These are phyloP conservation scores for Lentinus brumalis DNA, from an alignment of 768 basidiomycete species.

Conservation along the genomic window DNA sequence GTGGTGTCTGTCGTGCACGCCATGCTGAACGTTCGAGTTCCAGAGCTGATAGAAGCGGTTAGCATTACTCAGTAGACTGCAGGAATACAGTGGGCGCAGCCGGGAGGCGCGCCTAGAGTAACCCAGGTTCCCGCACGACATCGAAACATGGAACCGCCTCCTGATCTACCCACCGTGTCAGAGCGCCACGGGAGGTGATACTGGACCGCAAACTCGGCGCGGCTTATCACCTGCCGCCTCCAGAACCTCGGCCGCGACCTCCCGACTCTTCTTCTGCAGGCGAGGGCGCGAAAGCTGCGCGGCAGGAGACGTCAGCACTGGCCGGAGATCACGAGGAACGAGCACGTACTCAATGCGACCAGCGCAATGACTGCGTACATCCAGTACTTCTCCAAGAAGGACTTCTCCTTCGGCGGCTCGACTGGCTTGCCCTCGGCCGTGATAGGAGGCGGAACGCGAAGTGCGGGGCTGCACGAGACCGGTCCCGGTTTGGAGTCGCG, in stretches of 20 bases:
- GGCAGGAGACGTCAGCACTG: neutral
- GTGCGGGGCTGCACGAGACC: slow-evolving; percentile 53
- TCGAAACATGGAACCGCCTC: neutral
- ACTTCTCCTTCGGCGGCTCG: slow-evolving; percentile 64
- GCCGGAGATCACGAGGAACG: neutral
- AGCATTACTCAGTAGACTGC: neutral
- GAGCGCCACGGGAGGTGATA: neutral
- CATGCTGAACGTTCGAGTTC: too few relatives aligned
- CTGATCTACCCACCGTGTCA: neutral
- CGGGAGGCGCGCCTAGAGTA: neutral
- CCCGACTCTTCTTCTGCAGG: slow-evolving; percentile 19
- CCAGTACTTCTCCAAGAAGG: slow-evolving; percentile 91
- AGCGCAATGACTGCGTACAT: slow-evolving; percentile 69
- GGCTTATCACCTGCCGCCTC: slow-evolving; percentile 9
- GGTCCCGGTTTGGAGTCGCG: neutral
- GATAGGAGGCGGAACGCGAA: slow-evolving; percentile 67
- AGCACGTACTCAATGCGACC: slow-evolving; percentile 52
- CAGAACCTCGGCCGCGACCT: slow-evolving; percentile 14
- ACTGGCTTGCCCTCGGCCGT: slow-evolving; percentile 67
- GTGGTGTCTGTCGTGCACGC: too few relatives aligned
- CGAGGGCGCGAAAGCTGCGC: slow-evolving; percentile 13
- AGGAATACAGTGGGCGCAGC: neutral
- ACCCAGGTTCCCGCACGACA: neutral
- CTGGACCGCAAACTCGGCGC: neutral
- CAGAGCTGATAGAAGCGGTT: neutral